Base-by-base conservation (phyloP, 257 asterid genomes). In the Cordia subcordata region DNA sequence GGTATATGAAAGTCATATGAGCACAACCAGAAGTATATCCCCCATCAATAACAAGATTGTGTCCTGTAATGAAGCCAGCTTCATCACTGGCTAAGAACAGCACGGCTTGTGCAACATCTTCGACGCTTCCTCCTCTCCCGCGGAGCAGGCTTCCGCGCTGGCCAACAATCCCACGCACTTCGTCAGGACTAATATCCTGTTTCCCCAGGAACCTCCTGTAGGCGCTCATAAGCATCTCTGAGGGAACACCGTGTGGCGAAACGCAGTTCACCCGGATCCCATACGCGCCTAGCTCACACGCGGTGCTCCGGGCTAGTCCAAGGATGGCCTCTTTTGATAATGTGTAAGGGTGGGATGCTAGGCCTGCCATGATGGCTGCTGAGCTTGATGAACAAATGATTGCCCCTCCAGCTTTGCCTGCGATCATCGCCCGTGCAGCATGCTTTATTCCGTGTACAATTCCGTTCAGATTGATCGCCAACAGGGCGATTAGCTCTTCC, bases 301-400 rank as follows among this genome's bases (percentile, higher is more conserved):
- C 97, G 0, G 86, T 72, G 62, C 80, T 90, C 79, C 83, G 84
- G 2, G 74, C 81, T 1, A 86, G 50, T 18, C 89, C 96, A 17
- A 84, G 73, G 15, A 90, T 82, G 9, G 97, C 97, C 62, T 66
- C 84, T 35, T 90, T 90, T 5, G 97, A 82, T 57, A 80, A 8
- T 0, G 97, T 84, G 65, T 86, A 90, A 0, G 94, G 75, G 50
- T 90, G 96, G 1, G 93, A 73, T 0, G 94, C 97, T 10, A 90
- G 61, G 10, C 97, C 97, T 16, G 90, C 94, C 83, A 81, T 72
- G 12, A 85, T 57, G 21, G 96, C 94, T 0, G 97, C 90, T 3
- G 97, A 86, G 73, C 97, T 90, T 0, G 97, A 84, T 4, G 94
- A 75, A 56, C 97, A 90, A 10, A 90, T 77, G 57, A 90, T 87